A percentile compares a stretch with the other conserved stretches of the same genome.
phyloP scores from a whole-genome alignment of 2,329 filamentous ascomycete species.

The Aspergillus fumigatiaffinis region DNA sequence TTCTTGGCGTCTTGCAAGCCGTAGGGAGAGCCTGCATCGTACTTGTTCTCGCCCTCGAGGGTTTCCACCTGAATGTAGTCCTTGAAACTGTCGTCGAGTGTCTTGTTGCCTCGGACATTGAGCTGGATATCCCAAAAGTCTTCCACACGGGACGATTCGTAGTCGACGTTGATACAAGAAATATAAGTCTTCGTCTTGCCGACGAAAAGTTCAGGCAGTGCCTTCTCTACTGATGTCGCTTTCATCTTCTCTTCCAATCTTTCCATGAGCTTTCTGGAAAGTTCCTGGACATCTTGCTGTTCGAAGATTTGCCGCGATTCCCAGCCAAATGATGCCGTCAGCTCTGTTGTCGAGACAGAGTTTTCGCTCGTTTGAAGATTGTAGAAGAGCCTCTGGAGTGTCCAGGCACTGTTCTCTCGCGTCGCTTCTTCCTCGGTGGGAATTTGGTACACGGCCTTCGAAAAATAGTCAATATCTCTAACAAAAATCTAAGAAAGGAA shows the following conservation, averaged over 20 bases:
- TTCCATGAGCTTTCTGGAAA: slow-evolving; percentile 96
- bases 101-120: slow-evolving; percentile 92
- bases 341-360: slow-evolving; percentile 84
- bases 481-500: not conserved
- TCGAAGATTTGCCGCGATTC: slow-evolving; percentile 97
- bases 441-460: slow-evolving; percentile 89
- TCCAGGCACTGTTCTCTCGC: slow-evolving; percentile 84
- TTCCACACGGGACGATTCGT: slow-evolving; percentile 90
- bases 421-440: slow-evolving; percentile 82
- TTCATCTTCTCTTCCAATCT: slow-evolving; percentile 98
- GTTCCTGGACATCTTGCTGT: slow-evolving; percentile 96
- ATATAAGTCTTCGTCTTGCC: slow-evolving; percentile 99
- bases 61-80: slow-evolving; percentile 97
- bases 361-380: slow-evolving; percentile 80
- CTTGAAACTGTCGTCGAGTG: slow-evolving; percentile 86
- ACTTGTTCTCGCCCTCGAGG: slow-evolving; percentile 97
- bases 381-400: slow-evolving; percentile 90
- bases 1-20: slow-evolving; percentile 96
- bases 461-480: not conserved
- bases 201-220: slow-evolving; percentile 84
- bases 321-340: slow-evolving; percentile 97
- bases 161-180: slow-evolving; percentile 96
- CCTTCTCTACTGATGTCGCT: slow-evolving; percentile 84
- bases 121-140: slow-evolving; percentile 99
- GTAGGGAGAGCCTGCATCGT: slow-evolving; percentile 83